Evolutionary conservation across 202 grass and related monocot genomes (phyloP).

Genomic region (Zoysia matrella): DNA sequence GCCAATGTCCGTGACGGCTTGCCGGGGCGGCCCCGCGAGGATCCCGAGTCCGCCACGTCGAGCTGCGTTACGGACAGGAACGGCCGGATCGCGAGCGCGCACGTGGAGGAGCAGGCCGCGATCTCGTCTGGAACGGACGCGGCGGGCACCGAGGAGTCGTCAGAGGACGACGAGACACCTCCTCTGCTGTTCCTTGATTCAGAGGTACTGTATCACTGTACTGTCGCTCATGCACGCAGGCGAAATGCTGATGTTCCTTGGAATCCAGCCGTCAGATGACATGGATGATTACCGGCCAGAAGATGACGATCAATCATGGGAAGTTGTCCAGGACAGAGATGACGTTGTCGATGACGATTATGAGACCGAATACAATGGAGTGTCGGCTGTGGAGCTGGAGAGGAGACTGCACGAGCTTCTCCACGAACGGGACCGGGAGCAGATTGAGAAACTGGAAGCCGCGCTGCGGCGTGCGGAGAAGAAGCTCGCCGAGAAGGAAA

Average conservation of each 20-base stretch:
- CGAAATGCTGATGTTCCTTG: background rate
- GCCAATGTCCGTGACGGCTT: background rate
- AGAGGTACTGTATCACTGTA: constrained; percentile 40
- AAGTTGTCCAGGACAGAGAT: constrained; percentile 33
- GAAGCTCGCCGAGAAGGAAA: constrained; percentile 71
- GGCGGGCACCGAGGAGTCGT: constrained; percentile 23
- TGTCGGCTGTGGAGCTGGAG: constrained; percentile 74
- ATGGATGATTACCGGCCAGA: constrained; percentile 25
- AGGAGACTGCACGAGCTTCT: constrained; percentile 81
- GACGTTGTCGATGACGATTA: background rate
- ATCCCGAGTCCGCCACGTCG: constrained; percentile 51
- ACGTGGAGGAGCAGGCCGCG: constrained; percentile 1
- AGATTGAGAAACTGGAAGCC: constrained; percentile 75
- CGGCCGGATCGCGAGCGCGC: background rate
- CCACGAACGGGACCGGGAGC: constrained; percentile 62
- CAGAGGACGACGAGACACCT: background rate
- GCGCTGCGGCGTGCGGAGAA: constrained; percentile 56
- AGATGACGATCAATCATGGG: constrained; percentile 6
- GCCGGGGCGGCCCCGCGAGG: background rate
- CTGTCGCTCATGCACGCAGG: background rate
- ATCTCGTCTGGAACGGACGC: constrained; percentile 25
- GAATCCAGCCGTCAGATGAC: constrained; percentile 27
- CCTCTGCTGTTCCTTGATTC: background rate
- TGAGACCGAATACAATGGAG: constrained; percentile 34
- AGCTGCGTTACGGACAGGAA: constrained; percentile 53